Evolutionary conservation across 2,329 filamentous ascomycete genomes (phyloP).

Genomic region (Cyphellophora attinorum): DNA sequence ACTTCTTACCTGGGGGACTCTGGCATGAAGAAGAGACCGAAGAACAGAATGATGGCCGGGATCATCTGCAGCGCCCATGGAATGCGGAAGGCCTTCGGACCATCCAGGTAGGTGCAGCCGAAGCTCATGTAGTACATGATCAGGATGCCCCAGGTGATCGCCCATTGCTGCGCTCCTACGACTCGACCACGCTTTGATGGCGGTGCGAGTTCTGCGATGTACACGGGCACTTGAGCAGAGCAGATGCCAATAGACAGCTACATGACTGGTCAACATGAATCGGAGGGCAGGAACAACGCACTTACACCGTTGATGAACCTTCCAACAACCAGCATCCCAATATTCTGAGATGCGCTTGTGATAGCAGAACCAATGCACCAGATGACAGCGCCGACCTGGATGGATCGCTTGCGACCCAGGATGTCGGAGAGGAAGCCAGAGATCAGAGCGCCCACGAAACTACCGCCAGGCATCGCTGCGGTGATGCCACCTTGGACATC

Average conservation of each 20-base stretch:
- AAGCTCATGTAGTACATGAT: slow-evolving; percentile 31
- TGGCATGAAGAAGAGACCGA: slow-evolving; percentile 36
- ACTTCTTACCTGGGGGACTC: slow-evolving; percentile 50
- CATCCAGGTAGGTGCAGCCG: slow-evolving; percentile 31
- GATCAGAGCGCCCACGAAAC: slow-evolving; percentile 33
- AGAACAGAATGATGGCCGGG: slow-evolving; percentile 27
- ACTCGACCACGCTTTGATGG: slow-evolving; percentile 39
- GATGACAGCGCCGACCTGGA: slow-evolving; percentile 43
- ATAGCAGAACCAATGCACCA: slow-evolving; percentile 28
- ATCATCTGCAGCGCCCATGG: slow-evolving; percentile 40
- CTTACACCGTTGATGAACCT: slow-evolving; percentile 55
- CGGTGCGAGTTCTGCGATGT: slow-evolving; percentile 58
- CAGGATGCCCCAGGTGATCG: slow-evolving; percentile 27
- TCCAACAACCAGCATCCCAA: slow-evolving; percentile 62
- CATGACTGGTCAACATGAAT: neutral
- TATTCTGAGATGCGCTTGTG: slow-evolving; percentile 41
- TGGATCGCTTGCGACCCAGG: slow-evolving; percentile 43
- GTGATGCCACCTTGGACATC: slow-evolving; percentile 26
- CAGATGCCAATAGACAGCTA: slow-evolving; percentile 61
- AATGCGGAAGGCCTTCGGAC: slow-evolving; percentile 38
- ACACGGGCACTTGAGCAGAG: slow-evolving; percentile 61
- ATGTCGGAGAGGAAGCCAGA: slow-evolving; percentile 47
- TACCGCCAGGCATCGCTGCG: slow-evolving; percentile 28
- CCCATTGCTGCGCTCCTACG: slow-evolving; percentile 27
- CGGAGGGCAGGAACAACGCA: neutral